Base-by-base conservation (phyloP, 192 early-diverging fungal genomes). In the Backusella morwellensis region DNA sequence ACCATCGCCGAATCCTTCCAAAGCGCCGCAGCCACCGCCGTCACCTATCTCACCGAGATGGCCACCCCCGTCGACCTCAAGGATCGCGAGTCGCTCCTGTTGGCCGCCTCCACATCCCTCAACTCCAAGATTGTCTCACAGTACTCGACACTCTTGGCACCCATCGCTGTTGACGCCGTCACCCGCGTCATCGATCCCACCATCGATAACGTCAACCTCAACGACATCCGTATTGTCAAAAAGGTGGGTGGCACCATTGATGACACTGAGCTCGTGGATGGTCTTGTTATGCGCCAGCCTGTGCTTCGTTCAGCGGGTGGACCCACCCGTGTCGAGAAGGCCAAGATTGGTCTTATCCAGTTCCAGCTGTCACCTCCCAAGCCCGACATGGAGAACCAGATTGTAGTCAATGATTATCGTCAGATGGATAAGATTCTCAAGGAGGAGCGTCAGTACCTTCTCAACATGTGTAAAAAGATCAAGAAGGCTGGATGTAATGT, bases 391-490 rank as follows among this genome's bases (percentile, higher is more conserved):
- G 98, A 99, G 82, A 99, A 99, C 87, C 97, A 98, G 83, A 94
- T 99, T 68, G 92, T 99, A 35, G 97, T 99, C 38, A 99, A 98
- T 84, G 98, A 99, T 82, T 99, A 99, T 86, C 93, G 97, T 66
- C 97, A 99, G 81, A 99, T 99, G 98, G 98, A 99, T 85, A 97
- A 97, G 83, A 98, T 99, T 81, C 85, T 99, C 74, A 99, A 99
- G 85, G 98, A 99, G 84, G 98, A 99, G 85, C 92, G 98, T 50
- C 92, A 95, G 77, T 99, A 99, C 74, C 84, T 99, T 75, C 88
- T 99, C 19, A 98, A 97, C 83, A 94, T 99, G 78, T 95, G 95
- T 90, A 99, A 99, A 85, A 97, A 97, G 88, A 97, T 99, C 81
- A 99, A 99, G 83, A 98, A 98, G 86, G 81, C 94, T 6, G 98